phyloP scores from a whole-genome alignment of 805 yeast species.

The Kodamaea leandrae region DNA sequence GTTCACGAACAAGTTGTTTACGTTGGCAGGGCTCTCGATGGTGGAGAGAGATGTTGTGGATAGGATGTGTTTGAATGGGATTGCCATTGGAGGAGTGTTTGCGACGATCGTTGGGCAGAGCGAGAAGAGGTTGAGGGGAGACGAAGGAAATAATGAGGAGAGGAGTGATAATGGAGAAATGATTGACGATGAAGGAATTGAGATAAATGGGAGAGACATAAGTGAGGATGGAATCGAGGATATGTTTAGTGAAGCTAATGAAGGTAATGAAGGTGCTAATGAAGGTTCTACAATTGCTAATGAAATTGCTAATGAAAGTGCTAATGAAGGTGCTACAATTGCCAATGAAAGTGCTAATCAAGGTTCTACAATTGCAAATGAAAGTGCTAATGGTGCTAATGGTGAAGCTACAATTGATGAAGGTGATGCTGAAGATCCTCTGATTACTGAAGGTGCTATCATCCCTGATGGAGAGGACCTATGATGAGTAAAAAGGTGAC shows the following conservation, averaged over 20 bases:
- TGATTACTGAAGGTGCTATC: no score
- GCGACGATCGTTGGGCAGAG: slow-evolving; percentile 22
- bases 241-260: not conserved
- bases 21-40: slow-evolving; percentile 33
- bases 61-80: slow-evolving; percentile 39
- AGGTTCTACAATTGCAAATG: no score
- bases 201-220: not conserved
- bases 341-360: no score
- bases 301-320: not conserved
- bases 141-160: not conserved
- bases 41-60: slow-evolving; percentile 21
- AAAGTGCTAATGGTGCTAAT: no score
- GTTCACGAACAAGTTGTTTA: slow-evolving; percentile 37
- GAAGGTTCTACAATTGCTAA: not conserved
- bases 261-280: not conserved
- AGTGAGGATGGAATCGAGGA: not conserved
- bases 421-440: no score
- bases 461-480: no score
- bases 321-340: no score
- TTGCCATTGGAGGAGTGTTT: slow-evolving; percentile 33
- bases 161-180: not conserved
- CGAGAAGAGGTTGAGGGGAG: slow-evolving; percentile 10
- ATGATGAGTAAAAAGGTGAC: no score
- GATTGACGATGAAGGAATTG: not conserved
- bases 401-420: no score